Percentiles rank a stretch among this genome's conserved stretches.
Evolutionary conservation across 805 yeast genomes (phyloP).

Genomic region (Saccharomycopsis malanga): DNA sequence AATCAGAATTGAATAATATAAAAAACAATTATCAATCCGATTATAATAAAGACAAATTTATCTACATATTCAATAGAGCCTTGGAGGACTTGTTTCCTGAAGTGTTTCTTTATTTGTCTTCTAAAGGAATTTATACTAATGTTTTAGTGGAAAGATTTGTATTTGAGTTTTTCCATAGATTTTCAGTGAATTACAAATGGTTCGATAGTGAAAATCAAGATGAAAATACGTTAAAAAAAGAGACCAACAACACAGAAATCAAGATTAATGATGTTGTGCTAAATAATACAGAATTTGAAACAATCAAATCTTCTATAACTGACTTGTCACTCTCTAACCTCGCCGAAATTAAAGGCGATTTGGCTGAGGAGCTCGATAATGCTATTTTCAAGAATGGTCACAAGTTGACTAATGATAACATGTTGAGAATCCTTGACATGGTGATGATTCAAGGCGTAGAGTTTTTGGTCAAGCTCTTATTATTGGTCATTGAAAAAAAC

Average conservation of each 20-base stretch:
- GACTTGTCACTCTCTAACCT: not conserved
- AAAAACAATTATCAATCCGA: conserved; percentile 16
- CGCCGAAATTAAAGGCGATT: conserved; percentile 7
- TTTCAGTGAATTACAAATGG: conserved; percentile 14
- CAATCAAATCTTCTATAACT: conserved; percentile 12
- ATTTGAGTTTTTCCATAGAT: conserved; percentile 20
- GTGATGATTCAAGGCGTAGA: conserved; percentile 21
- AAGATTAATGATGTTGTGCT: conserved; percentile 9
- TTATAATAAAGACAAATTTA: conserved; percentile 16
- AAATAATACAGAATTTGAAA: conserved; percentile 10
- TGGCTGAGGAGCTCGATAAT: conserved; percentile 7
- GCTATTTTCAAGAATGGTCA: conserved; percentile 11
- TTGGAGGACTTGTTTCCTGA: conserved; percentile 22
- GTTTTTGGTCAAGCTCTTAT: conserved; percentile 19
- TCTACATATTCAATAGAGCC: conserved; percentile 20
- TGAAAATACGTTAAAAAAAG: conserved; percentile 9
- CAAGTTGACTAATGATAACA: conserved; percentile 12
- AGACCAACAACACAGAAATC: not conserved
- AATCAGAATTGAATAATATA: conserved; percentile 12
- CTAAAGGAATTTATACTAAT: conserved; percentile 20
- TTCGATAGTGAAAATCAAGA: conserved; percentile 17
- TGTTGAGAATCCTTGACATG: conserved; percentile 20
- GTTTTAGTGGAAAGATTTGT: conserved; percentile 17
- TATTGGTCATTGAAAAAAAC: conserved; percentile 20
- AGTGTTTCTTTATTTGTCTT: conserved; percentile 17